Conservation (phyloP, 495 filamentous ascomycete genomes). For the Aspergillus bertholletiae region DNA sequence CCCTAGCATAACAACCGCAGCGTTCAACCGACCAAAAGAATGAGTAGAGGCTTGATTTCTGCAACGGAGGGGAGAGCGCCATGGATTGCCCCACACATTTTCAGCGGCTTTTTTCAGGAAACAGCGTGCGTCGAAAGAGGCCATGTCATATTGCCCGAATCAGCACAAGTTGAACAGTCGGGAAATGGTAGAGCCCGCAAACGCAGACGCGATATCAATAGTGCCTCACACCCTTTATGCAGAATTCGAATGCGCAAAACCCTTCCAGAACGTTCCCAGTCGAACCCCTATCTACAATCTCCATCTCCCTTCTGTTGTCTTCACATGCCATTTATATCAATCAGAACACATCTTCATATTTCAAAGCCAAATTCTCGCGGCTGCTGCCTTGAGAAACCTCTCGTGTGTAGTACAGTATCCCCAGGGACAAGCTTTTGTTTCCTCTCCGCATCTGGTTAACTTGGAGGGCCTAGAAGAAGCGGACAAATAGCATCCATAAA, state of each 20-base stretch:
- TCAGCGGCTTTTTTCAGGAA: constrained; percentile 2
- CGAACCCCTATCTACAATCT: constrained; percentile 33
- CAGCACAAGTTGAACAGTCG: constrained; percentile 16
- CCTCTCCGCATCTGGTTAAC: constrained; percentile 51
- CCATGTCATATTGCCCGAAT: background rate
- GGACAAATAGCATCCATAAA: constrained; percentile 86
- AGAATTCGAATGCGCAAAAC: constrained; percentile 31
- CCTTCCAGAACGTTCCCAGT: constrained; percentile 26
- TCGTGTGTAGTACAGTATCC: constrained; percentile 75
- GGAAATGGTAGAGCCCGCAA: constrained; percentile 12
- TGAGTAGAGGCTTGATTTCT: background rate
- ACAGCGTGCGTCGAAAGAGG: background rate
- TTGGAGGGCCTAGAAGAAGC: constrained; percentile 56
- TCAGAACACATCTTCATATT: background rate
- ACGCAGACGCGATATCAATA: constrained; percentile 13
- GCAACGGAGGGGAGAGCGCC: constrained; percentile 12
- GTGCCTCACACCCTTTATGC: constrained; percentile 16
- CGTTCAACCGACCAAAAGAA: background rate
- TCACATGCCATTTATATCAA: background rate
- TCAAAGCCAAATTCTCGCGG: background rate
- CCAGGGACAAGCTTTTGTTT: constrained; percentile 87
- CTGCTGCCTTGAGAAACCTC: constrained; percentile 24
- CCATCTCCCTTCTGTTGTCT: constrained; percentile 22
- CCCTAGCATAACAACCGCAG: background rate
- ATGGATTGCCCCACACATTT: background rate